A percentile compares a stretch with the other conserved stretches of the same genome.
Evolutionary conservation across 306 rosid species (phyloP).

Genomic region (Urtica urens): DNA sequence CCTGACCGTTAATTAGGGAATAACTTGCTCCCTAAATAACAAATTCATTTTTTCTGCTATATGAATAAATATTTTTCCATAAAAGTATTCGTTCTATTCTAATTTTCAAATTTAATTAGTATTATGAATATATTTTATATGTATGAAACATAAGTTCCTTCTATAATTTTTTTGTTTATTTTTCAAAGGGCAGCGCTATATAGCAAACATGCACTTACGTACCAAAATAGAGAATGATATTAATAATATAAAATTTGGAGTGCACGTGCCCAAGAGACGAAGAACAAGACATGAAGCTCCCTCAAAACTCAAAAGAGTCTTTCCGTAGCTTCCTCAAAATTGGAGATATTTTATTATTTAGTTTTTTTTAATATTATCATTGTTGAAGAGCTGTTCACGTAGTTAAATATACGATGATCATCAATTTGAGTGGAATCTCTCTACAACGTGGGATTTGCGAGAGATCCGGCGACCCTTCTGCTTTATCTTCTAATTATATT

Average conservation of each 20-base stretch:
- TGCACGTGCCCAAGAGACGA: conserved; percentile 38
- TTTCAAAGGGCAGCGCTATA: no score
- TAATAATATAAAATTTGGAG: conserved; percentile 11
- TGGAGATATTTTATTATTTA: not conserved
- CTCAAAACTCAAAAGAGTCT: not conserved
- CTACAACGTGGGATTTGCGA: conserved; percentile 57
- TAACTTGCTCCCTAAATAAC: no score
- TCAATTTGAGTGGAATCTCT: conserved; percentile 36
- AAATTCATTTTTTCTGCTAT: no score
- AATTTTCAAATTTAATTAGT: no score
- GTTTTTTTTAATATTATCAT: not conserved
- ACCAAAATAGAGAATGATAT: conserved; percentile 32
- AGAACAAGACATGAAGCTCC: conserved; percentile 39
- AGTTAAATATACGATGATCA: not conserved
- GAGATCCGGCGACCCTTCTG: conserved; percentile 61
- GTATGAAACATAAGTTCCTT: no score
- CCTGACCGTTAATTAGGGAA: no score
- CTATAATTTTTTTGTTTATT: no score
- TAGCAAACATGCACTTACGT: no score
- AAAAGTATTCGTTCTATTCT: no score
- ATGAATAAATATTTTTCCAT: no score
- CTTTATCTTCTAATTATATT: conserved; percentile 12
- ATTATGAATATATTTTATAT: no score
- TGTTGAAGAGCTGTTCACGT: not conserved
- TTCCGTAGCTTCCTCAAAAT: conserved; percentile 15